Evolutionary conservation across 192 early-diverging fungal genomes (phyloP), one percentile per base, ranked within the genome.

Genomic region (Coemansia sp.): DNA sequence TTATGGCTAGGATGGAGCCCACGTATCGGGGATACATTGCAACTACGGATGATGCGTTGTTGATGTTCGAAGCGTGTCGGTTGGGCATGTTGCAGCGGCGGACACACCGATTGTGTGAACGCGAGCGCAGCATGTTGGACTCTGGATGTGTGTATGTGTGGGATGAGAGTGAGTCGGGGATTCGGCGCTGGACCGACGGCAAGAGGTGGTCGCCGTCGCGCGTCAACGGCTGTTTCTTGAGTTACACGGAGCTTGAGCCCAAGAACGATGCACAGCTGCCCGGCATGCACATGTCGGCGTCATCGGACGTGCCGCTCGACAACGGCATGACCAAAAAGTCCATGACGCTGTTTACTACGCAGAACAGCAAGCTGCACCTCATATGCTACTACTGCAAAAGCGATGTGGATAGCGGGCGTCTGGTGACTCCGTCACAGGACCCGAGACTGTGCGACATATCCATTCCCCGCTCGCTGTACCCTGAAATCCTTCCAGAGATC

Each of bases 131-230:
- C n/a, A 66, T 78, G 53, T 88, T 94, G 37, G 72, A 69, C 15
- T 91, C 93, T 2, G 92, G 92, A 2, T 89, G 88, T 1, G 84
- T 94, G 17, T 95, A 90, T 69, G 87, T 89, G 38, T 95, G 92
- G 88, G 90, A 92, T 72, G 93, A 95, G 72, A 84, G 86, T 31
- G 93, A 95, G 65, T 87, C 90, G 12, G 92, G 91, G n/a, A 94
- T 95, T 83, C 75, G 87, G 57, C 80, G 93, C 12, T 95, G 93
- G 93, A 94, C 93, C 0, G 93, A 95, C 72, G 91, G 92, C 49
- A 85, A 84, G 72, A 85, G 83, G n/a, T 95, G 93, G 93, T 91
- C 89, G 19, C 89, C 93, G 1, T 89, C 87, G 25, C 85, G 93
- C 40, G 91, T 93, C 63, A 84, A 86, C 23, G 91, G 93, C 34